Conservation (phyloP, 2,329 filamentous ascomycete genomes). For the Aspergillus texensis region DNA sequence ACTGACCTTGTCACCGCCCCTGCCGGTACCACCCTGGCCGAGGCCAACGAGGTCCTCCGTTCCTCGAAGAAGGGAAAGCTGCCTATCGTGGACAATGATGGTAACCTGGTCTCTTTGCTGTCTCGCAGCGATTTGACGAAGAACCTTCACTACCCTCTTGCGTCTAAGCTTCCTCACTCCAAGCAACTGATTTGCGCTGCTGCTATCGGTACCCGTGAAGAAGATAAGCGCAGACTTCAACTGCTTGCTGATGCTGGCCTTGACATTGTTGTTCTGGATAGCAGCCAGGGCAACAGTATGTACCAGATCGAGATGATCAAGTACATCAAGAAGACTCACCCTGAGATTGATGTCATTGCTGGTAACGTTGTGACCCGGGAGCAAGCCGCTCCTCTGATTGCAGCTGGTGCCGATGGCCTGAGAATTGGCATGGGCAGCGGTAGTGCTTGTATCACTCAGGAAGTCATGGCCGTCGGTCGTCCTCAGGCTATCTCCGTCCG, state of each 20-base stretch:
- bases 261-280: slow-evolving; percentile 93
- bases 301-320: slow-evolving; percentile 99
- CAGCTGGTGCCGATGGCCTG: slow-evolving; percentile 91
- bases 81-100: slow-evolving; percentile 80
- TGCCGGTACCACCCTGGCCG: slow-evolving; percentile 76
- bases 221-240: slow-evolving; percentile 84
- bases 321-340: slow-evolving; percentile 87
- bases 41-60: slow-evolving; percentile 91
- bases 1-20: slow-evolving; percentile 89
- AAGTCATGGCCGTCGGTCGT: slow-evolving; percentile 98
- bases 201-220: slow-evolving; percentile 90
- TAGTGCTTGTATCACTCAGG: slow-evolving; percentile 97
- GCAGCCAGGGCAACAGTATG: slow-evolving; percentile 96
- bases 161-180: slow-evolving; percentile 92
- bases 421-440: slow-evolving; percentile 99
- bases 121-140: slow-evolving; percentile 96
- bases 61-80: slow-evolving; percentile 99
- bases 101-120: slow-evolving; percentile 89
- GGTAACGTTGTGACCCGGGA: slow-evolving; percentile 98
- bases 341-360: slow-evolving; percentile 88
- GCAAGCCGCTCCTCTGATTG: slow-evolving; percentile 89
- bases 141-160: slow-evolving; percentile 95
- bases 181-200: slow-evolving; percentile 97
- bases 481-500: slow-evolving; percentile 93
- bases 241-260: slow-evolving; percentile 92